Conservation (phyloP, 345 rosid species). For the Psidium friedrichsthalianum region DNA sequence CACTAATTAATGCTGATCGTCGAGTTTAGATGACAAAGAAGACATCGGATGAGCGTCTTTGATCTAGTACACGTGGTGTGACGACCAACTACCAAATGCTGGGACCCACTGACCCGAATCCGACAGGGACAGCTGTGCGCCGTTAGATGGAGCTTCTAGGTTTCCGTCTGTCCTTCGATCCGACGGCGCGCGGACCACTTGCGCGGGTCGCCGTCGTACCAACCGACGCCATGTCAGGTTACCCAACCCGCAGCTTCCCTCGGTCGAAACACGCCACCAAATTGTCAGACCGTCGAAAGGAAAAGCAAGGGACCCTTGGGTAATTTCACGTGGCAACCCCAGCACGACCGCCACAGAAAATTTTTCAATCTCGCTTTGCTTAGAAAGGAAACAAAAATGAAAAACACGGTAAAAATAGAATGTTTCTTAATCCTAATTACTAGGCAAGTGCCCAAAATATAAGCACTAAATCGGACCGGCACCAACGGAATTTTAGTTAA, state of each 20-base stretch:
- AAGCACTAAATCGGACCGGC: neutral
- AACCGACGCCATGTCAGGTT: neutral
- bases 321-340: neutral
- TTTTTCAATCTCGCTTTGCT: neutral
- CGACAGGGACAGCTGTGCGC: neutral
- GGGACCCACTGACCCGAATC: neutral
- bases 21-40: no score
- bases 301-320: neutral
- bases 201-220: neutral
- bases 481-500: neutral
- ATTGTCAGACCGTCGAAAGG: neutral
- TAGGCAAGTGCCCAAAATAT: neutral
- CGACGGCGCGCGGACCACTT: no score
- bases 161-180: neutral
- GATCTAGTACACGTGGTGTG: no score
- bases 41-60: no score
- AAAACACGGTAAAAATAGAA: no score
- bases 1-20: no score
- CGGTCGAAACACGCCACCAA: neutral
- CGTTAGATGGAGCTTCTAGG: neutral
- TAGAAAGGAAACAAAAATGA: neutral
- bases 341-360: neutral
- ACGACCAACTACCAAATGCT: neutral
- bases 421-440: no score
- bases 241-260: neutral